Evolutionary conservation across 106 monocot species (phyloP), one percentile per base, ranked within the genome.

Genomic region (Platanthera guangdongensis): DNA sequence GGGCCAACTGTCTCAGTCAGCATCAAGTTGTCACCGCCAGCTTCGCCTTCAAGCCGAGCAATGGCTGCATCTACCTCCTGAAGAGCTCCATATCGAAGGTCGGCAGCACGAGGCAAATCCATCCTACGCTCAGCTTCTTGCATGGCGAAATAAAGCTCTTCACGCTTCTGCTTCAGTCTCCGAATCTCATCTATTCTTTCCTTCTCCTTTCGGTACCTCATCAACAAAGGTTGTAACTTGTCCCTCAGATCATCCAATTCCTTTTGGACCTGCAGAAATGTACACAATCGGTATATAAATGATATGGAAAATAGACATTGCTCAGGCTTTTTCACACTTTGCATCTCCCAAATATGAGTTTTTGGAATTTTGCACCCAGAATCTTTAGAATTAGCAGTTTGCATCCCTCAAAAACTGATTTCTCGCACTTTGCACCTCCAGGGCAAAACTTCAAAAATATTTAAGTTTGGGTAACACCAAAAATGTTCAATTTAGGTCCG

Each of bases 171-270:
- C 77, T 90, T 90, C 62, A 90, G 78, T 75, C 78, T 80, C 48
- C 90, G 78, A 25, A 92, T 92, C 74, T 92, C 92, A 53, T 95
- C 95, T 11, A 95, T 79, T 47, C 95, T 90, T 77, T 88, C 88
- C 84, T 95, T 95, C 83, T 95, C 95, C 79, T 90, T 90, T 52
- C 75, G 81, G 82, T 95, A 95, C 76, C 88, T 92, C 95, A 90
- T 95, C 18, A 21, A 81, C 65, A 95, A 52, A 8, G 95, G 95
- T 51, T 92, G 90, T 57, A 95, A 75, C 82, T 88, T 92, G 47
- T 95, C 92, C 78, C 92, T 92, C 79, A 95, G 75, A 77, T 95
- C 90, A 77, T 90, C 87, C 52, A 90, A 51, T 69, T 90, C 84
- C 57, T 60, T 87, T 57, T 39, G 79, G 7, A 86, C 89, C 88